Conservation (phyloP, 2,329 filamentous ascomycete species). For the Coniochaeta ligniaria region DNA sequence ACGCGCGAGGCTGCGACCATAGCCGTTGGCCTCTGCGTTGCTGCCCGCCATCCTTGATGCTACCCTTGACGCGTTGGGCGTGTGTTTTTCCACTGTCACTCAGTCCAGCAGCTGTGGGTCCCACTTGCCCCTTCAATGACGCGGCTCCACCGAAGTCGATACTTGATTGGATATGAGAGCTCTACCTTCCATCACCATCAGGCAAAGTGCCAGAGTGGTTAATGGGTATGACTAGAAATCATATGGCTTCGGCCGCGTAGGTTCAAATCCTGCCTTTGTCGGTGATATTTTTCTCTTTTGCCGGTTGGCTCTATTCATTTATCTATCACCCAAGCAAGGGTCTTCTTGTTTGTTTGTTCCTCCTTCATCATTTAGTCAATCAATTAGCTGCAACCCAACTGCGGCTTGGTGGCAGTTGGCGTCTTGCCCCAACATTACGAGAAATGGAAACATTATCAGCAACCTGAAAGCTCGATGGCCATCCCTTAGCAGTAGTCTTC, state of each 20-base stretch:
- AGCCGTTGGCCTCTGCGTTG: too few relatives aligned
- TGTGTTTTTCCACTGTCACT: too few relatives aligned
- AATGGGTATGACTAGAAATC: constrained; percentile 4
- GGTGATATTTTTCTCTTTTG: neutral
- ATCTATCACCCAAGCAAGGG: too few relatives aligned
- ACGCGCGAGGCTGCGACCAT: too few relatives aligned
- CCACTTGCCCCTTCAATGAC: too few relatives aligned
- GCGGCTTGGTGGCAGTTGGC: too few relatives aligned
- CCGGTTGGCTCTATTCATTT: neutral
- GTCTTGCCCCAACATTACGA: too few relatives aligned
- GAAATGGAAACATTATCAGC: neutral
- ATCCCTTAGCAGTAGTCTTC: neutral
- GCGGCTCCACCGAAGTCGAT: neutral
- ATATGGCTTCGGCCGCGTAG: constrained; percentile 4
- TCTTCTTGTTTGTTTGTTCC: too few relatives aligned
- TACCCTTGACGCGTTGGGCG: too few relatives aligned
- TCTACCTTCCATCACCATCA: neutral
- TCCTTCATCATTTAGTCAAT: neutral
- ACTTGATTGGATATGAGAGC: neutral
- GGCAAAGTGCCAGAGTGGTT: constrained; percentile 4
- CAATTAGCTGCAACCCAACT: neutral
- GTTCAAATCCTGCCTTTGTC: constrained; percentile 4
- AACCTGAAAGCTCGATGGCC: neutral
- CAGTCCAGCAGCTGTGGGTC: too few relatives aligned
- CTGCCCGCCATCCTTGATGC: too few relatives aligned